Base-by-base conservation (phyloP, 2,329 filamentous ascomycete species). In the Tolypocladium ophioglossoides region DNA sequence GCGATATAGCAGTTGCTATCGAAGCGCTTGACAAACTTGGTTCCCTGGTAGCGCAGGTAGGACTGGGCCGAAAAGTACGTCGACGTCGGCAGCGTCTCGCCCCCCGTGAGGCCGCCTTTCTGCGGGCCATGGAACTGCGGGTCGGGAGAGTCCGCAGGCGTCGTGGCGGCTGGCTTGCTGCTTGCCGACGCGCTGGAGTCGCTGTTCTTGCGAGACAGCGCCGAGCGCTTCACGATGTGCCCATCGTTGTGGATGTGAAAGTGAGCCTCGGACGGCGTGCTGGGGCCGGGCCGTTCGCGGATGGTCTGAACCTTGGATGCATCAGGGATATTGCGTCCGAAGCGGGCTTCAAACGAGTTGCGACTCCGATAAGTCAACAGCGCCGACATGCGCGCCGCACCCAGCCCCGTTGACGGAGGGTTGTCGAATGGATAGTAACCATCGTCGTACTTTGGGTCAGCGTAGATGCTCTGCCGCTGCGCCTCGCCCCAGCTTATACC, bases 1-100 rank as follows among this genome's bases (percentile, higher is more conserved):
- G 94, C 91, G 62, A 99, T 97, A 74, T 99, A 99, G 74, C 94
- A 99, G 70, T 99, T 99, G 64, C 91, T 89, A 70, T 99, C 94
- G 69, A 97, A 99, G 11, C 94, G 87, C 70, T 89, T 91, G 63
- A 97, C 94, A 64, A 99, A 99, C 70, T 99, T 99, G 63, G 86
- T 82, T 54, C 91, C 92, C 72, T 99, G 94, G 71, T 99, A 99
- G 22, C 94, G 87, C 46, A 99, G 81, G 71, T 99, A 99, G 0
- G 91, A 96, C 69, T 99, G 94, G 0, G 94, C 94, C 0, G 94
- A 97, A 72, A 97, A 99, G 72, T 96, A 96, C n/a, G 89, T 94
- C 9, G 85, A 84, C 0, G 83, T 80, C 8, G 79, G 70, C 54
- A 78, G 58, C 58, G 64, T 69, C 54, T 78, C 83, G 65, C 74